phyloP scores from a whole-genome alignment of 169 alveolate species.

The Cryptosporidium ubiquitum region DNA sequence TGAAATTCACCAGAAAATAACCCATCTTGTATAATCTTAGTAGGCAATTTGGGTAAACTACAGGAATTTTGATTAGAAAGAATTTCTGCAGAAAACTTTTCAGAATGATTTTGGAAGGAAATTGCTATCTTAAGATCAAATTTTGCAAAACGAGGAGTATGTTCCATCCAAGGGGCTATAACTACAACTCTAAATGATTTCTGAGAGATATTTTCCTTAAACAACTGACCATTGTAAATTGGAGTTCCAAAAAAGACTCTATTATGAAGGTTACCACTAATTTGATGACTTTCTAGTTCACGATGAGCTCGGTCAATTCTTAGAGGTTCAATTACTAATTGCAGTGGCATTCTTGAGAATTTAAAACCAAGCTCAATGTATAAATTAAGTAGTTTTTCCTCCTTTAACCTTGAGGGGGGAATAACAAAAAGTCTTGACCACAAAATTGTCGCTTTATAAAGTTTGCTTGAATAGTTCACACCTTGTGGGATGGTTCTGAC shows the following conservation, averaged over 20 bases:
- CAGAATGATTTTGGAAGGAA: constrained; percentile 13
- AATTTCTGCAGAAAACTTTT: background rate
- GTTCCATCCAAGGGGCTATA: constrained; percentile 33
- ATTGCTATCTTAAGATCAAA: constrained; percentile 57
- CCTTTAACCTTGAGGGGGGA: constrained; percentile 6
- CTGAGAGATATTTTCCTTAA: constrained; percentile 39
- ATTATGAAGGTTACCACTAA: background rate
- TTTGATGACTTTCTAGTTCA: constrained; percentile 4
- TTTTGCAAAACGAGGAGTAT: constrained; percentile 7
- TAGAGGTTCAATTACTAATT: constrained; percentile 40
- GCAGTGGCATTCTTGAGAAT: constrained; percentile 27
- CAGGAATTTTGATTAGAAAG: constrained; percentile 26
- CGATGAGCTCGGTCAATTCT: constrained; percentile 11
- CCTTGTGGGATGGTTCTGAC: constrained; percentile 31
- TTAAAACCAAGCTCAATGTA: constrained; percentile 53
- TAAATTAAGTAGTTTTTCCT: constrained; percentile 28
- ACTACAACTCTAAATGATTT: constrained; percentile 51
- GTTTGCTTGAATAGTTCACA: background rate
- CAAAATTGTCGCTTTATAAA: constrained; percentile 20
- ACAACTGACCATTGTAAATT: constrained; percentile 60
- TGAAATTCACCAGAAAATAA: background rate
- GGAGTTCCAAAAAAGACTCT: constrained; percentile 67
- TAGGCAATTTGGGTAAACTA: constrained; percentile 12
- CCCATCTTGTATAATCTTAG: constrained; percentile 34
- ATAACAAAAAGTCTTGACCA: constrained; percentile 66